Percentiles rank a stretch among this genome's conserved stretches.
These are phyloP conservation scores for Orobanche coerulescens DNA, from an alignment of 257 asterid species.

Conservation along the genomic window DNA sequence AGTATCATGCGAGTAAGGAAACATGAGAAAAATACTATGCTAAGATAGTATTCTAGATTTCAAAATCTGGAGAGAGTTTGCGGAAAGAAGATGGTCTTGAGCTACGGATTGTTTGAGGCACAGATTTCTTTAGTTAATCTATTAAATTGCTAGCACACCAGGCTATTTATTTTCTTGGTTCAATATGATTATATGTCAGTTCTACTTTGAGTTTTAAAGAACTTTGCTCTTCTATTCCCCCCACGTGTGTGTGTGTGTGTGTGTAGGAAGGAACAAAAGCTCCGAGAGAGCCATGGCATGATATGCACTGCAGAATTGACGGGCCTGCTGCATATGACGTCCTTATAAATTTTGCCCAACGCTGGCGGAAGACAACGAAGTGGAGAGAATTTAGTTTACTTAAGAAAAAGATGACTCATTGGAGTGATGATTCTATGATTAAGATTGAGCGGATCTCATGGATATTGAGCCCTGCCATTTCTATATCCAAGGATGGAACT, in stretches of 20 bases:
- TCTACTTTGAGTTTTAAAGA: conserved; percentile 8
- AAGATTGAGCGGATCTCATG: conserved; percentile 89
- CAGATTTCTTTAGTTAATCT: too few species aligned
- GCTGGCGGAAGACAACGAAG: conserved; percentile 95
- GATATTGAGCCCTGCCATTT: conserved; percentile 71
- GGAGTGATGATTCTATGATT: conserved; percentile 92
- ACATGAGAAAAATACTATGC: too few species aligned
- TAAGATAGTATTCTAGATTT: too few species aligned
- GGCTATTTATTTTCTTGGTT: not conserved
- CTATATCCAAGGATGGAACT: conserved; percentile 42
- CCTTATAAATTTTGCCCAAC: conserved; percentile 89
- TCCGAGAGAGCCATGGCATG: conserved; percentile 99
- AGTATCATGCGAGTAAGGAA: too few species aligned
- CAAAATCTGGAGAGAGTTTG: too few species aligned
- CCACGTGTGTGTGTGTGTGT: too few species aligned
- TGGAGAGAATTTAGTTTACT: conserved; percentile 78
- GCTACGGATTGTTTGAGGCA: too few species aligned
- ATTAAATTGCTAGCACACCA: too few species aligned
- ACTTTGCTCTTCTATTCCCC: conserved; percentile 5
- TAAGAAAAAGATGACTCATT: conserved; percentile 53
- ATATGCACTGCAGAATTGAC: conserved; percentile 79
- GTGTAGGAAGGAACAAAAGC: conserved; percentile 77
- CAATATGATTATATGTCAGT: conserved; percentile 7
- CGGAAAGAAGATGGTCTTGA: too few species aligned
- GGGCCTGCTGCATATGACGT: conserved; percentile 99